Percentiles rank a stretch among this genome's conserved stretches.
Conservation (phyloP, 202 grass and related monocot genomes). For the Panicum virgatum region DNA sequence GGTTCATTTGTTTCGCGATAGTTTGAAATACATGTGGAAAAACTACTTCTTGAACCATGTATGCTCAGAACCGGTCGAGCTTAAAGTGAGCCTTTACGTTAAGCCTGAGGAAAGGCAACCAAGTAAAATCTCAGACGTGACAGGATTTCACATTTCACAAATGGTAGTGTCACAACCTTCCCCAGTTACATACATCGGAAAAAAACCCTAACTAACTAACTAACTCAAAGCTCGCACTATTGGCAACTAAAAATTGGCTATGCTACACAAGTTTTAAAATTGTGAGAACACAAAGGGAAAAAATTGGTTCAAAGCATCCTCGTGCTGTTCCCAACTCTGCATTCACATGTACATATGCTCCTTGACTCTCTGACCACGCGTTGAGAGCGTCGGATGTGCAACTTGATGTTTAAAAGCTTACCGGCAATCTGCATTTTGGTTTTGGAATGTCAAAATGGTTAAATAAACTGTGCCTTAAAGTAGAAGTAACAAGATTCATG, state of each 20-base stretch:
- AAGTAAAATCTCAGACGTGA: not conserved
- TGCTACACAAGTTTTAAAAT: not conserved
- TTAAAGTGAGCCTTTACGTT: not conserved
- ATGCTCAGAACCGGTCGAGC: not conserved
- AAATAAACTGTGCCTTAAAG: not conserved
- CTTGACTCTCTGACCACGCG: conserved; percentile 75
- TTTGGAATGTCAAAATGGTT: conserved; percentile 18
- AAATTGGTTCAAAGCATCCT: conserved; percentile 39
- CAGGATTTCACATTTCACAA: not conserved
- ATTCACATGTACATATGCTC: conserved; percentile 73
- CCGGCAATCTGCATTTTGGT: conserved; percentile 75
- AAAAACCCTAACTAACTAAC: not conserved
- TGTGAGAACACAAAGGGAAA: not conserved
- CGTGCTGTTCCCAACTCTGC: conserved; percentile 59
- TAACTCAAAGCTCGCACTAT: not conserved
- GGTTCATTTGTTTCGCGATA: not conserved
- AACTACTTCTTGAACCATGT: not conserved
- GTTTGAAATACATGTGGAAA: not conserved
- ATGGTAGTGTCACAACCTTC: not conserved
- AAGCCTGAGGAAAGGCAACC: not conserved
- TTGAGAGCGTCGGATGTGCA: conserved; percentile 68
- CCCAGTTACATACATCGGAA: not conserved
- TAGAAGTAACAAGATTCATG: not conserved
- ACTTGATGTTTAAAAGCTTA: conserved; percentile 82
- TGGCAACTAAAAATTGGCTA: conserved; percentile 5